Conservation (phyloP, 768 basidiomycete species). For the Gelatoporia subvermispora region DNA sequence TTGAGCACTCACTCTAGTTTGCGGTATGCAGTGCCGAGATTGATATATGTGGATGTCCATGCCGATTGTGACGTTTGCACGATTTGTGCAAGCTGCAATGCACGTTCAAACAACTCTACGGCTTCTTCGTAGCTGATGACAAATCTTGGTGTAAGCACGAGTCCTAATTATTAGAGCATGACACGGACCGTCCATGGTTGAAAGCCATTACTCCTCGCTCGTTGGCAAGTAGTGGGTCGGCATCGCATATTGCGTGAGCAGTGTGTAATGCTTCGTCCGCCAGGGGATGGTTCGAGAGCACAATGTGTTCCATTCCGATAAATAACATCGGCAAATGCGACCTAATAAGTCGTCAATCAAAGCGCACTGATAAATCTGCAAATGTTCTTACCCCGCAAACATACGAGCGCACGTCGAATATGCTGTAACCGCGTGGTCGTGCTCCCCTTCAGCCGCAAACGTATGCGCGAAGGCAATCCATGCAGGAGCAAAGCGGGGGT, state of each 20-base stretch:
- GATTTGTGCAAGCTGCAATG: conserved; percentile 77
- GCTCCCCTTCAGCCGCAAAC: conserved; percentile 95
- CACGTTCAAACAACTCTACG: conserved; percentile 61
- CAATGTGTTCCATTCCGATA: conserved; percentile 97
- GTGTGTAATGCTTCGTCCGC: conserved; percentile 89
- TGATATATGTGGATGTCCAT: conserved; percentile 89
- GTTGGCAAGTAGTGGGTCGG: conserved; percentile 86
- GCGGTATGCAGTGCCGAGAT: conserved; percentile 85
- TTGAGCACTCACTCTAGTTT: conserved; percentile 59
- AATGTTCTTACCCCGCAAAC: conserved; percentile 77
- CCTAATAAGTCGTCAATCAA: conserved; percentile 35
- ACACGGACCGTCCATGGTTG: conserved; percentile 72
- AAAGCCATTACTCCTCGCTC: conserved; percentile 93
- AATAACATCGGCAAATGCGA: conserved; percentile 93
- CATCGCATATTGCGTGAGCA: conserved; percentile 74
- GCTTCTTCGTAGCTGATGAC: conserved; percentile 67
- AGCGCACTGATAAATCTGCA: not conserved
- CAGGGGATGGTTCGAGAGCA: conserved; percentile 71
- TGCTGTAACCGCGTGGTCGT: conserved; percentile 96
- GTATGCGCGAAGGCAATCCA: conserved; percentile 99
- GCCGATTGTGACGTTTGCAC: conserved; percentile 81
- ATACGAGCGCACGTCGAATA: conserved; percentile 95
- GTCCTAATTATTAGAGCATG: too few relatives aligned
- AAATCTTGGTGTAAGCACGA: not conserved
- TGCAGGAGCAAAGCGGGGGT: conserved; percentile 91